Evolutionary conservation across 441 rosid species (phyloP), one percentile per base, ranked within the genome.

Genomic region (Melianthus villosus): DNA sequence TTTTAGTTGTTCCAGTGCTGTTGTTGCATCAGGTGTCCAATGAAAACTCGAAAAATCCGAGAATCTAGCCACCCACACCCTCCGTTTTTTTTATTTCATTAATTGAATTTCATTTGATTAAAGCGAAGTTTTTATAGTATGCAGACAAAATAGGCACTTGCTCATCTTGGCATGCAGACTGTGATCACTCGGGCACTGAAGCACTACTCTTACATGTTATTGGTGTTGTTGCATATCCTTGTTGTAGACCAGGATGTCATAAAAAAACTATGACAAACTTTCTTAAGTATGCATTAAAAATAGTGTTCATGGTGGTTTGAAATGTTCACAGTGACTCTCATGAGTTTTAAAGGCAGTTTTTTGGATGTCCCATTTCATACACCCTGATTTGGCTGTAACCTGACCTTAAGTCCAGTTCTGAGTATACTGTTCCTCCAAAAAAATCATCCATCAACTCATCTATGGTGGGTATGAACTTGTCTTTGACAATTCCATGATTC

Each of bases 401-500:
- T 4, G 27, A 2, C 12, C 22, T 26, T n/a, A 42, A 16, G 16
- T 42, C 46, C 0, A 42, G 4, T 22, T 42, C 31, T 0, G 50
- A 30, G 10, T 9, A 43, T 4, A 13, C 3, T 0, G 4, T 6
- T n/a, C 36, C 35, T 6, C 38, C 27, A 0, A 2, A 1, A 3
- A 43, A 8, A 9, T 43, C 48, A 10, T 30, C 38, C 7, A 43
- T 9, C 7, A 10, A 11, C 28, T 22, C 40, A 0, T 14, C 30
- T 7, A 18, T 38, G 11, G 11, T 18, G 9, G 18, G 53, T 3
- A 16, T 36, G 15, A 13, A 43, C n/a, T 13, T 44, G 6, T 43
- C 42, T 3, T 44, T 43, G 1, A 52, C 15, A 0, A 38, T 51
- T 2, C n/a, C 6, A 1, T 10, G 15, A 14, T 51, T 52, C 4